Percentiles rank a stretch among this genome's conserved stretches.
These are phyloP conservation scores for Stereocaulon alpinum DNA, from an alignment of 495 filamentous ascomycete species.

Conservation along the genomic window DNA sequence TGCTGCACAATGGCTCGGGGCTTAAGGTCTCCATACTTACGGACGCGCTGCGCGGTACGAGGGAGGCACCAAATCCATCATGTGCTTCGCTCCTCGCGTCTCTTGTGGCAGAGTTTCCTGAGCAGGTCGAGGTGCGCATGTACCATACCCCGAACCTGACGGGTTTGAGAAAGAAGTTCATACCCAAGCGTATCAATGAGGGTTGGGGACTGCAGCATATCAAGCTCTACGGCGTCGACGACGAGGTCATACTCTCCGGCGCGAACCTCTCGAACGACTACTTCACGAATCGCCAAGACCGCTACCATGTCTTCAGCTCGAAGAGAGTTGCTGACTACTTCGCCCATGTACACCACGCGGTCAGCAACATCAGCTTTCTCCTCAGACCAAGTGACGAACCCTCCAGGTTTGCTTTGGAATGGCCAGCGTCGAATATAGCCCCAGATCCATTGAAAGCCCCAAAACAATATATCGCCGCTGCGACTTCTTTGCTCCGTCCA, in stretches of 20 bases:
- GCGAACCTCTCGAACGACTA: conserved; percentile 92
- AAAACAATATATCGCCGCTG: conserved; percentile 52
- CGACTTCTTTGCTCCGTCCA: conserved; percentile 53
- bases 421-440: conserved; percentile 66
- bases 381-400: conserved; percentile 48
- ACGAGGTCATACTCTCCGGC: conserved; percentile 90
- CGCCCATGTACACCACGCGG: conserved; percentile 58
- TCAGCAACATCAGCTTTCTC: conserved; percentile 73
- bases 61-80: conserved; percentile 79
- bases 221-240: conserved; percentile 95
- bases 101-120: conserved; percentile 64
- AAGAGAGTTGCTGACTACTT: conserved; percentile 76
- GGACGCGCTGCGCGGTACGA: conserved; percentile 81
- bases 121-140: conserved; percentile 89
- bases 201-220: conserved; percentile 98
- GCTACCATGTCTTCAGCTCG: conserved; percentile 85
- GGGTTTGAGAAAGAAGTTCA: conserved; percentile 67
- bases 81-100: conserved; percentile 82
- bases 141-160: conserved; percentile 96
- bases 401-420: conserved; percentile 61
- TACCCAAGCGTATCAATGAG: conserved; percentile 89
- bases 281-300: conserved; percentile 89
- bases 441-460: conserved; percentile 62
- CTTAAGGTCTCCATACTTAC: conserved; percentile 87
- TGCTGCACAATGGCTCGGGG: conserved; percentile 61